Conservation (phyloP, 352 stramenopile genomes). For the Globisporangium alternatum region DNA sequence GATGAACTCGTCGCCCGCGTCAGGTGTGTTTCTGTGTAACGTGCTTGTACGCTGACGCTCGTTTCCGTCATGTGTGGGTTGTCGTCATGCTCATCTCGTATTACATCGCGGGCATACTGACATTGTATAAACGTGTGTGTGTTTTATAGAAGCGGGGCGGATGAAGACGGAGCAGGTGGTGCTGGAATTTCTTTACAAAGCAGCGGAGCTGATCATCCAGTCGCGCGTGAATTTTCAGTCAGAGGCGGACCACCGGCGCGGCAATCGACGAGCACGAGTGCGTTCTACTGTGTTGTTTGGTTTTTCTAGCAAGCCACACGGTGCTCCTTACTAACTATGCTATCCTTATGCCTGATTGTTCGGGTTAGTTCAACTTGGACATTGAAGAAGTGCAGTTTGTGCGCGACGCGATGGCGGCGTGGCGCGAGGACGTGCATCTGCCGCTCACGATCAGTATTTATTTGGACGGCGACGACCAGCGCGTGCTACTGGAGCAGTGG, state of each 20-base stretch:
- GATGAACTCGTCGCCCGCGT: slow-evolving; percentile 11
- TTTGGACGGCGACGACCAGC: slow-evolving; percentile 44
- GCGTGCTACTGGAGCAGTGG: slow-evolving; percentile 77
- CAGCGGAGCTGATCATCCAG: slow-evolving; percentile 77
- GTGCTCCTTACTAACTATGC: background rate
- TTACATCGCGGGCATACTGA: background rate
- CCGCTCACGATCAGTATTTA: slow-evolving; percentile 72
- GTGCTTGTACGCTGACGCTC: background rate
- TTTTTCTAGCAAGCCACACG: background rate
- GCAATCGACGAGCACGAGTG: slow-evolving; percentile 59
- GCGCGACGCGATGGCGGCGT: slow-evolving; percentile 60
- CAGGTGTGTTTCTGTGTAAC: slow-evolving; percentile 11
- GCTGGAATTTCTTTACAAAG: slow-evolving; percentile 83
- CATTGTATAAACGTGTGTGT: background rate
- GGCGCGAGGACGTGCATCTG: slow-evolving; percentile 68
- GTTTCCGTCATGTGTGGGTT: background rate
- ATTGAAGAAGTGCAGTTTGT: slow-evolving; percentile 76
- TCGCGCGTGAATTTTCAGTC: slow-evolving; percentile 70
- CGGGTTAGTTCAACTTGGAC: slow-evolving; percentile 70
- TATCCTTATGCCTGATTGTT: background rate
- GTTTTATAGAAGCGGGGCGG: slow-evolving; percentile 37
- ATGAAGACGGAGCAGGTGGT: slow-evolving; percentile 84
- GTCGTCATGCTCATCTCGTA: background rate
- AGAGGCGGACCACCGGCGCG: slow-evolving; percentile 38
- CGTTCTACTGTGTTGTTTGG: slow-evolving; percentile 9